Conservation (phyloP, 495 filamentous ascomycete species). For the Talaromyces borbonicus region DNA sequence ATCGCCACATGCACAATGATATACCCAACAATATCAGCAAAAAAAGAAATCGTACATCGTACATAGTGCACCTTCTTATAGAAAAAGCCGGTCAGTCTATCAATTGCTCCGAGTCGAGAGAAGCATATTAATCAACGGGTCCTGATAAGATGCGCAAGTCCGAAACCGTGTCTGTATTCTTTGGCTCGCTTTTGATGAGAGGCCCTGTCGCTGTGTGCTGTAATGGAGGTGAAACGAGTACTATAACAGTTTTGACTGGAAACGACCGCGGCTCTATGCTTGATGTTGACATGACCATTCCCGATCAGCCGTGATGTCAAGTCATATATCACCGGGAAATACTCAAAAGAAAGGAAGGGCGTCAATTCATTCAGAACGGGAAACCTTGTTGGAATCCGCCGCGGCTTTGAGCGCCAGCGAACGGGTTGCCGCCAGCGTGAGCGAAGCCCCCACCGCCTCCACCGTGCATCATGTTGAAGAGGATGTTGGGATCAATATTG, state of each 20-base stretch:
- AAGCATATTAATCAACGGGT: not conserved
- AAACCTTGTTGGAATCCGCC: constrained; percentile 35
- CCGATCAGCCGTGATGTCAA: too few species aligned
- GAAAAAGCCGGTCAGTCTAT: not conserved
- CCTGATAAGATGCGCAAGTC: too few species aligned
- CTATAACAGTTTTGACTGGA: too few species aligned
- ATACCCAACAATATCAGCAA: not conserved
- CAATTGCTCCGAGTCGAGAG: not conserved
- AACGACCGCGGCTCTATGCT: too few species aligned
- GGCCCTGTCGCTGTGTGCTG: too few species aligned
- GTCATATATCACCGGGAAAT: too few species aligned
- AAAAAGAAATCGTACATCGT: constrained; percentile 1
- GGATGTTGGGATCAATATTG: constrained; percentile 46
- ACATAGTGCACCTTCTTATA: not conserved
- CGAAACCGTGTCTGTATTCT: too few species aligned
- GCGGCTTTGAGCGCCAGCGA: constrained; percentile 24
- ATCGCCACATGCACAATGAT: not conserved
- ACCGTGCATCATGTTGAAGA: constrained; percentile 48
- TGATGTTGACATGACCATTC: too few species aligned
- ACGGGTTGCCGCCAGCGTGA: constrained; percentile 34
- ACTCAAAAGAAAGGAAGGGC: not conserved
- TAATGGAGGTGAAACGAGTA: too few species aligned
- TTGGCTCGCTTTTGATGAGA: too few species aligned
- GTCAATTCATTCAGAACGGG: constrained; percentile 24
- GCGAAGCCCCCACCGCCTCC: constrained; percentile 32